Percentiles rank a stretch among this genome's conserved stretches.
Conservation (phyloP, 768 basidiomycete species). For the Podaxis sp. region DNA sequence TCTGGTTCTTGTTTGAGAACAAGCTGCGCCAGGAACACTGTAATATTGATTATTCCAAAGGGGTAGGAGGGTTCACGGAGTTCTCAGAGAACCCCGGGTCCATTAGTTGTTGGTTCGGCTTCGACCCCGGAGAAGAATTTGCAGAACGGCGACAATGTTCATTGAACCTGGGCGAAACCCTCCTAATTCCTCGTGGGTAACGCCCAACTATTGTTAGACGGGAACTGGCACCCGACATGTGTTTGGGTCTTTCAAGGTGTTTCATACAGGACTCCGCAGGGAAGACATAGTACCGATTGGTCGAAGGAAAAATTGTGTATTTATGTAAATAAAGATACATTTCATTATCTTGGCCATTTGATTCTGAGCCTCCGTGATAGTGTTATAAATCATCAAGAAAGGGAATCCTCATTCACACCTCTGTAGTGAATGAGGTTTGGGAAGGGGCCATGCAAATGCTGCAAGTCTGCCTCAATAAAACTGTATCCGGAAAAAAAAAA, state of each 20-base stretch:
- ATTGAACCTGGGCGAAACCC: not conserved
- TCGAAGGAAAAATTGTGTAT: not conserved
- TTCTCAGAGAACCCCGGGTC: not conserved
- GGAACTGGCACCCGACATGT: not conserved
- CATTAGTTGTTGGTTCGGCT: not conserved
- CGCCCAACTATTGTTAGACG: not conserved
- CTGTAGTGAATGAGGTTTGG: slow-evolving; percentile 50
- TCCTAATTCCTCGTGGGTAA: slow-evolving; percentile 1
- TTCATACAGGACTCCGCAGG: not conserved
- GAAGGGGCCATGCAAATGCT: slow-evolving; percentile 54
- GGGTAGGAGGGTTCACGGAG: not conserved
- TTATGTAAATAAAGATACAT: not conserved
- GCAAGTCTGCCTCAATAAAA: not conserved
- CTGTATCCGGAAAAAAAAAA: not conserved
- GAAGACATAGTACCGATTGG: not conserved
- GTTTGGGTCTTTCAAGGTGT: not conserved
- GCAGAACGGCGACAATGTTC: not conserved
- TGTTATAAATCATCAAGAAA: not conserved
- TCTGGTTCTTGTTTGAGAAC: not conserved
- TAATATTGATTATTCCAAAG: not conserved
- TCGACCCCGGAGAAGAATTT: not conserved
- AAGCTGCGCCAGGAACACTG: not conserved
- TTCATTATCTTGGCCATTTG: not conserved
- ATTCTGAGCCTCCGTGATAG: not conserved
- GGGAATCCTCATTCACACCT: slow-evolving; percentile 26